phyloP scores from a whole-genome alignment of 768 basidiomycete species.

The Xerocomellus amylosporus region DNA sequence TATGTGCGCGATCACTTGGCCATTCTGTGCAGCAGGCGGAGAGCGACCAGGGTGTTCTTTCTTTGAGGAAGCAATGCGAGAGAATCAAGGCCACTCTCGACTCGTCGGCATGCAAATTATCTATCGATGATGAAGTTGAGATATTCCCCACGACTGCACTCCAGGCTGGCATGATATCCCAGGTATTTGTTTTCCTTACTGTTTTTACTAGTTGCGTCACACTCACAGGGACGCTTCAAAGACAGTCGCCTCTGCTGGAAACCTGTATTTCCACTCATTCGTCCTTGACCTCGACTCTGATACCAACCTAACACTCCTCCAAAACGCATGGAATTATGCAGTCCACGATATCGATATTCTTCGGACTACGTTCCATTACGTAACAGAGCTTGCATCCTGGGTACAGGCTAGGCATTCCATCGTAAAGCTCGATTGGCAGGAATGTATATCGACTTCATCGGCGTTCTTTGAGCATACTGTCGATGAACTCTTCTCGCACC shows the following conservation, averaged over 20 bases:
- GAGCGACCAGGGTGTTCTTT: constrained; percentile 11
- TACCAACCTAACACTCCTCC: constrained; percentile 30
- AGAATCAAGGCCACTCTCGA: constrained; percentile 21
- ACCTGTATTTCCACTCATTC: constrained; percentile 34
- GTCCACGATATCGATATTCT: constrained; percentile 38
- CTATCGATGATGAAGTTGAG: constrained; percentile 31
- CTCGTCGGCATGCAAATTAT: constrained; percentile 15
- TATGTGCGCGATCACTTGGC: constrained; percentile 4
- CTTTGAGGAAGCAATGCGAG: constrained; percentile 9
- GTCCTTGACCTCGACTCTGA: constrained; percentile 18
- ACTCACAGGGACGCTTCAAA: constrained; percentile 6
- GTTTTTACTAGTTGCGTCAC: background rate
- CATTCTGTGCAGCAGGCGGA: background rate
- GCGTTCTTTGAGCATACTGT: constrained; percentile 10
- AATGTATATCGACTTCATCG: constrained; percentile 8
- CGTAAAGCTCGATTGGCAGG: constrained; percentile 24
- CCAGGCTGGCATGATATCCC: constrained; percentile 50
- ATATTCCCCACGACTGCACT: constrained; percentile 43
- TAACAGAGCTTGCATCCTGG: constrained; percentile 33
- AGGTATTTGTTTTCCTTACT: constrained; percentile 29
- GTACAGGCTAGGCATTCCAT: constrained; percentile 29
- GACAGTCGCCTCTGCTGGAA: constrained; percentile 30
- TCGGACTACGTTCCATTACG: constrained; percentile 48
- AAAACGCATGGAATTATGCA: constrained; percentile 37
- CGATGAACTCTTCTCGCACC: constrained; percentile 7